A percentile compares a stretch with the other conserved stretches of the same genome.
Conservation (phyloP, 2,329 filamentous ascomycete species). For the Aspergillus sp. region DNA sequence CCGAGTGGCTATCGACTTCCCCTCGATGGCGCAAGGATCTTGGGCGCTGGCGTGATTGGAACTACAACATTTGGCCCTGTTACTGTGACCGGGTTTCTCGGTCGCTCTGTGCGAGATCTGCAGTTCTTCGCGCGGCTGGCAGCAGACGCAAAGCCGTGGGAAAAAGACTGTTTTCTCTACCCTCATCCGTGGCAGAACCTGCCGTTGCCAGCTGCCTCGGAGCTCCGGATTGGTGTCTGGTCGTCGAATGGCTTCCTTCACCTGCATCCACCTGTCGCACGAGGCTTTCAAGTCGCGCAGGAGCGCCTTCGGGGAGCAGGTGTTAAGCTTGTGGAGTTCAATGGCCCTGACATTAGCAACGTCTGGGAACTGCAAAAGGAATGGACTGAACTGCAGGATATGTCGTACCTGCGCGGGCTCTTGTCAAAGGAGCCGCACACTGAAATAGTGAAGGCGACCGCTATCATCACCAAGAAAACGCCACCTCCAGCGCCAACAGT, state of each 20-base stretch:
- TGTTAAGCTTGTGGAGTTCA: background rate
- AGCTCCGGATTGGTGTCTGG: background rate
- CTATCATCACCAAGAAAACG: background rate
- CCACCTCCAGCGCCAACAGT: background rate
- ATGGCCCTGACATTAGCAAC: background rate
- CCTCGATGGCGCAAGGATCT: background rate
- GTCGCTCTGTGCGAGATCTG: background rate
- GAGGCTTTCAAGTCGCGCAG: background rate
- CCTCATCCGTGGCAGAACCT: conserved; percentile 1
- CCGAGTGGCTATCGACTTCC: background rate
- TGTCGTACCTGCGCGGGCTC: background rate
- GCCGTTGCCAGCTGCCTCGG: background rate
- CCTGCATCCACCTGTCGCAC: background rate
- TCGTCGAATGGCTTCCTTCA: background rate
- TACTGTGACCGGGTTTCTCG: background rate
- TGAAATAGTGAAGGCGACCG: background rate
- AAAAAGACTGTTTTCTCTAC: background rate
- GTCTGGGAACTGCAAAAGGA: background rate
- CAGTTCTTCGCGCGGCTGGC: background rate
- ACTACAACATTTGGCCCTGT: background rate
- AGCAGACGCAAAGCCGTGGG: background rate
- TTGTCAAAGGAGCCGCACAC: background rate
- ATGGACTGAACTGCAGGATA: background rate
- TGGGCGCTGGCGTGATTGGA: background rate
- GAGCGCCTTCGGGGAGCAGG: background rate